Conservation (phyloP, 1,284 basidiomycete genomes). For the Cryptococcus sp. region DNA sequence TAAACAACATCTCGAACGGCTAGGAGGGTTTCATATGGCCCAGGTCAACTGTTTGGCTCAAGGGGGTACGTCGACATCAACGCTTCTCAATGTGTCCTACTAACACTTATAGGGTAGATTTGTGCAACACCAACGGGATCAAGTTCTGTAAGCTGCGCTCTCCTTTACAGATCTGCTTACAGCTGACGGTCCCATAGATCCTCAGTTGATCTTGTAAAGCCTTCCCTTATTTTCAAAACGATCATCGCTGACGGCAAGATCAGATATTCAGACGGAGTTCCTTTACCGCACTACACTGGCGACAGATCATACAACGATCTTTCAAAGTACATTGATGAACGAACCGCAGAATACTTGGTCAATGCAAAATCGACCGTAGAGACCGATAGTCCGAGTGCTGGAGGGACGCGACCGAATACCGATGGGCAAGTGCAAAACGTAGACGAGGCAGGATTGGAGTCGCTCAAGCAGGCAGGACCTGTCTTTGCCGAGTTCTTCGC, state of each 20-base stretch:
- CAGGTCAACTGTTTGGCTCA: constrained; percentile 83
- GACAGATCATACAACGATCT: constrained; percentile 60
- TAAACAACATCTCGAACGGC: constrained; percentile 59
- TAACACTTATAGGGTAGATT: constrained; percentile 58
- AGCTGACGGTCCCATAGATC: constrained; percentile 55
- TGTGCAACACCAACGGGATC: constrained; percentile 71
- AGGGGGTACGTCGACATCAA: constrained; percentile 64
- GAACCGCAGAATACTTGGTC: constrained; percentile 49
- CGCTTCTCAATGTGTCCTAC: not conserved
- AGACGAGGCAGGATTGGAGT: constrained; percentile 59
- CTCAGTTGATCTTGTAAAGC: constrained; percentile 71
- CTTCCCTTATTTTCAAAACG: not conserved
- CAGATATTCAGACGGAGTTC: constrained; percentile 62
- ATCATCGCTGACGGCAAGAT: not conserved
- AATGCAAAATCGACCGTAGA: constrained; percentile 5
- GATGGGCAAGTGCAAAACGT: constrained; percentile 65
- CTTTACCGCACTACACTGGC: constrained; percentile 62
- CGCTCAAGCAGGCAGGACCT: constrained; percentile 61
- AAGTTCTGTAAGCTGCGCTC: constrained; percentile 58
- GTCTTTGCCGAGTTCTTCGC: constrained; percentile 88
- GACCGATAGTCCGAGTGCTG: constrained; percentile 23
- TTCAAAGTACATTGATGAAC: constrained; percentile 58
- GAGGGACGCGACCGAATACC: constrained; percentile 56
- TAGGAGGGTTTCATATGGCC: constrained; percentile 67
- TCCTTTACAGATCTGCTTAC: not conserved